Percentiles rank a stretch among this genome's conserved stretches.
Conservation (phyloP, 2,329 filamentous ascomycete species). For the Pseudogymnoascus sp. region DNA sequence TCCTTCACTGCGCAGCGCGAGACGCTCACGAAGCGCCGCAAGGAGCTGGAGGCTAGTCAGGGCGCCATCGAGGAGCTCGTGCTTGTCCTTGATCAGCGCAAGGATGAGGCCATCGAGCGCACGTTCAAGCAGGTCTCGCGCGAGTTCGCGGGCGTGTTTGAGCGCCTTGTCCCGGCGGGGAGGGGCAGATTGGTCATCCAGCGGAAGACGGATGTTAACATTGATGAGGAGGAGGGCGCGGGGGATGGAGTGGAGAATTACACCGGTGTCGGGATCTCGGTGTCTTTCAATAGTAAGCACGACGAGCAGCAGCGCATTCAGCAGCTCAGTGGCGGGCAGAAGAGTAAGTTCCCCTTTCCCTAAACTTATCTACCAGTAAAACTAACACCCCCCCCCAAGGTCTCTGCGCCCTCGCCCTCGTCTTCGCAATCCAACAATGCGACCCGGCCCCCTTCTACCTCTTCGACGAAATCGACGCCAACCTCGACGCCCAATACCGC, state of each 20-base stretch:
- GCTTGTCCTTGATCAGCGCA: slow-evolving; percentile 82
- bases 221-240: slow-evolving; percentile 57
- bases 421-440: slow-evolving; percentile 97
- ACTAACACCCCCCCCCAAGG: slow-evolving; percentile 39
- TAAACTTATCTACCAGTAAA: not conserved
- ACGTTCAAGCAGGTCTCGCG: slow-evolving; percentile 97
- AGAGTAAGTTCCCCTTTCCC: slow-evolving; percentile 55
- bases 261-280: slow-evolving; percentile 88
- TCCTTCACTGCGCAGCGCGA: slow-evolving; percentile 92
- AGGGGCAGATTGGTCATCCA: slow-evolving; percentile 90
- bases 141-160: slow-evolving; percentile 88
- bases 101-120: slow-evolving; percentile 95
- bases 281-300: slow-evolving; percentile 97
- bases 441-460: slow-evolving; percentile 98
- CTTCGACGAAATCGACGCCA: slow-evolving; percentile 98
- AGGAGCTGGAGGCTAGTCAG: slow-evolving; percentile 81
- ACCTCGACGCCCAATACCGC: slow-evolving; percentile 94
- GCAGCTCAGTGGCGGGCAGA: slow-evolving; percentile 93
- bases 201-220: slow-evolving; percentile 68
- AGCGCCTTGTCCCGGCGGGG: slow-evolving; percentile 88
- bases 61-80: slow-evolving; percentile 87
- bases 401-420: slow-evolving; percentile 91
- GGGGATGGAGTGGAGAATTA: slow-evolving; percentile 84
- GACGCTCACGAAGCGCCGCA: slow-evolving; percentile 71
- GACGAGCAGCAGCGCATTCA: slow-evolving; percentile 98